Conservation (phyloP, 2,329 filamentous ascomycete species). For the Aspergillus fumigatus region DNA sequence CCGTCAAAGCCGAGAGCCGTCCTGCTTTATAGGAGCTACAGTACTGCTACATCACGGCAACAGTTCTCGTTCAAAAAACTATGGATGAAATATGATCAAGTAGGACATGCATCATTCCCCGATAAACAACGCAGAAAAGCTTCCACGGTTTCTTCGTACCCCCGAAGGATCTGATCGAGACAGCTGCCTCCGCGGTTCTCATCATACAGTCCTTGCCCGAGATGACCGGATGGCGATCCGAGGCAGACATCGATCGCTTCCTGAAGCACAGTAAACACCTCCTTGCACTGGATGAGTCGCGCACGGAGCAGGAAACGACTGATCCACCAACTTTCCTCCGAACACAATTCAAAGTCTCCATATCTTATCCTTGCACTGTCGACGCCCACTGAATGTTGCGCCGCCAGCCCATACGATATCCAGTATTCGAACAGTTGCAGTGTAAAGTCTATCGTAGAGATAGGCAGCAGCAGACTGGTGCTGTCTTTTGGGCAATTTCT, state of each 20-base stretch:
- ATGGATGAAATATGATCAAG: too few species aligned
- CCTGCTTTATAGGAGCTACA: not conserved
- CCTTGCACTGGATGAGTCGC: constrained; percentile 24
- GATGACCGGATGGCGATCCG: not conserved
- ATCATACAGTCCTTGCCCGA: not conserved
- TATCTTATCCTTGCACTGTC: constrained; percentile 20
- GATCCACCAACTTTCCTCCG: constrained; percentile 26
- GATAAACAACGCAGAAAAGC: constrained; percentile 25
- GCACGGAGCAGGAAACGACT: constrained; percentile 25
- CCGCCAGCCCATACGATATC: constrained; percentile 21
- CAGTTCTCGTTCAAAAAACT: too few species aligned
- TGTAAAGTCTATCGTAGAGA: constrained; percentile 27
- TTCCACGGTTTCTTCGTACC: constrained; percentile 26
- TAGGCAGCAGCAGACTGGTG: constrained; percentile 23
- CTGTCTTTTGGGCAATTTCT: constrained; percentile 27
- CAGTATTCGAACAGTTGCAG: constrained; percentile 30
- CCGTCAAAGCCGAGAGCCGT: constrained; percentile 6
- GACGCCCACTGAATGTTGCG: not conserved
- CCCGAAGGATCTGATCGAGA: constrained; percentile 25
- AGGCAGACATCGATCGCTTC: constrained; percentile 11
- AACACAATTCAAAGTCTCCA: constrained; percentile 28
- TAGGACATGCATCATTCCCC: constrained; percentile 25
- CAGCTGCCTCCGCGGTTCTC: constrained; percentile 14
- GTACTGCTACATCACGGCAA: too few species aligned
- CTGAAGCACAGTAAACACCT: constrained; percentile 21